Evolutionary conservation across 2,329 filamentous ascomycete species (phyloP), one percentile per base, ranked within the genome.

Genomic region (Cladobotryum mycophilum): DNA sequence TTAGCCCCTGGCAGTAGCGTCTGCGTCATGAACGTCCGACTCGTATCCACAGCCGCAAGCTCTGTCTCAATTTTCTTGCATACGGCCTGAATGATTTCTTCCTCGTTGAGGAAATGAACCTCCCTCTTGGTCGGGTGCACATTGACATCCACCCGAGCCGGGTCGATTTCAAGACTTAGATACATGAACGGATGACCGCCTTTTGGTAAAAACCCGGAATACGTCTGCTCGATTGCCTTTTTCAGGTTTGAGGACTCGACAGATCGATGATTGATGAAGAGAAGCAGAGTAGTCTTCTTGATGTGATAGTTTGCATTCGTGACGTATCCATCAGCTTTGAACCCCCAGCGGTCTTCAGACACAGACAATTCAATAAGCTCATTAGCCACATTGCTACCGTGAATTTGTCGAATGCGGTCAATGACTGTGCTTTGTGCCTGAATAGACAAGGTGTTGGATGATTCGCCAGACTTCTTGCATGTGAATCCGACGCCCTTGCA

Each of bases 81-180:
- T 4, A 99, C 84, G 13, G 81, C 79, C 56, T 93, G 88, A 43
- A 93, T 86, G 42, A 99, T 95, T 60, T 99, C 93, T 56, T 99
- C 93, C 65, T 99, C 93, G 55, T 97, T 96, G 18, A 99, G 76
- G 60, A 99, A 97, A 62, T 97, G 93, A 17, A 99, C 93, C 64
- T 99, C 92, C 46, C 89, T 80, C 67, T 99, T 99, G 0, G 93
- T 99, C 0, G 93, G 93, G 67, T 99, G 93, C 1, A 99, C 87
- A 60, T 99, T 99, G 63, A 99, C 95, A 66, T 99, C 93, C 4
- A 99, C 89, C 48, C 92, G 79, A 22, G 86, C 82, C 1, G 93
- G 92, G 59, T 97, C 91, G 51, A 99, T 95, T 53, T 96, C 88
- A 2, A 99, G 77, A 63, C 86, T 93, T 22, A 99, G 76, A 63